These are phyloP conservation scores for Pisolithus microcarpus DNA, from an alignment of 768 basidiomycete species.

Conservation along the genomic window DNA sequence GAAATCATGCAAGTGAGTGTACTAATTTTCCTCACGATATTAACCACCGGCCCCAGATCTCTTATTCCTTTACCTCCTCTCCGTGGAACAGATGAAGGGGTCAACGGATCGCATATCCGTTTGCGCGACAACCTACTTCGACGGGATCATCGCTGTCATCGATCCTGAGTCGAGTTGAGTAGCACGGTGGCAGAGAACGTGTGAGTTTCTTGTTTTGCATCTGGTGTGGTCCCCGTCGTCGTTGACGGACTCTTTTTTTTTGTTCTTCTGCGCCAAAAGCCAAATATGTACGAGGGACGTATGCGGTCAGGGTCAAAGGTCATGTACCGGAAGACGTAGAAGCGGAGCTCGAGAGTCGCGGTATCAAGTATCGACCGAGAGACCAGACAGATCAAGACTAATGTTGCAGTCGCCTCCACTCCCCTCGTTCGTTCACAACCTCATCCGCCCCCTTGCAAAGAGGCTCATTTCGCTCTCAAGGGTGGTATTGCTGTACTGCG, in stretches of 20 bases:
- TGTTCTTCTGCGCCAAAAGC: too few relatives aligned
- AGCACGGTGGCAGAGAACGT: conserved; percentile 89
- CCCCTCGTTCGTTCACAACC: background rate
- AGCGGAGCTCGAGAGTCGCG: conserved; percentile 65
- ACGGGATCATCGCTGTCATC: conserved; percentile 84
- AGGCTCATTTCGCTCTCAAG: background rate
- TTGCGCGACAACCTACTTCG: conserved; percentile 90
- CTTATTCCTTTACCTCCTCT: background rate
- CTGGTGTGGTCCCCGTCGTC: too few relatives aligned
- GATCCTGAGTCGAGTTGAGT: conserved; percentile 91
- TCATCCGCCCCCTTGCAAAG: background rate
- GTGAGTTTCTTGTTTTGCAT: too few relatives aligned
- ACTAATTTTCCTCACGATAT: background rate
- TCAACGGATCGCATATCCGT: conserved; percentile 72
- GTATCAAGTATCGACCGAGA: conserved; percentile 82
- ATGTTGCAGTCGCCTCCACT: too few relatives aligned
- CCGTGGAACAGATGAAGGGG: conserved; percentile 69
- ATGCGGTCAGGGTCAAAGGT: too few relatives aligned
- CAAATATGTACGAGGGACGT: too few relatives aligned
- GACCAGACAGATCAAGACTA: conserved; percentile 74
- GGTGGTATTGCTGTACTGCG: too few relatives aligned
- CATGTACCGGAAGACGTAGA: too few relatives aligned
- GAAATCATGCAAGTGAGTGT: conserved; percentile 78
- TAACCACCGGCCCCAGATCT: background rate
- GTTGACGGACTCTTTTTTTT: too few relatives aligned